These are phyloP conservation scores for Roridomyces roridus DNA, from an alignment of 768 basidiomycete species.

Conservation along the genomic window DNA sequence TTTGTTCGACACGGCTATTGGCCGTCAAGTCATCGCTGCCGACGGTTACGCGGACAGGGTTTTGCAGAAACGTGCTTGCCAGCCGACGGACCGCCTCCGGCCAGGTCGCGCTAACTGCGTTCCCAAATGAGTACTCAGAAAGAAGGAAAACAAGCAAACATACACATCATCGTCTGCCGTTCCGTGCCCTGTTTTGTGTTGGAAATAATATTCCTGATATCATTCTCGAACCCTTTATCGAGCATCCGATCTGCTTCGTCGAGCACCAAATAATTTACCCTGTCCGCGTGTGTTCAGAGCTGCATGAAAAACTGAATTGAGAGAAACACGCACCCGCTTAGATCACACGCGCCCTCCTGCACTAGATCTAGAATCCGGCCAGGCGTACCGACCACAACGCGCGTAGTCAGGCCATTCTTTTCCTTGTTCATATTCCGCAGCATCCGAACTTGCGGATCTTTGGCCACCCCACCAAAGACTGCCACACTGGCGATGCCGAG, in stretches of 20 bases:
- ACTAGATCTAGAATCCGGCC: conserved; percentile 93
- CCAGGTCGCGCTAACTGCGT: conserved; percentile 95
- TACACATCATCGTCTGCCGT: conserved; percentile 95
- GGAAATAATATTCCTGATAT: conserved; percentile 89
- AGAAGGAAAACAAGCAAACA: conserved; percentile 36
- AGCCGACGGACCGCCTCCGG: conserved; percentile 91
- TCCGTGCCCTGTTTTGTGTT: conserved; percentile 68
- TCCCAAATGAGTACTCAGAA: neutral
- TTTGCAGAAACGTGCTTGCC: conserved; percentile 84
- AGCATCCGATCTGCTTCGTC: conserved; percentile 99
- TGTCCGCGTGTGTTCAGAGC: conserved; percentile 33
- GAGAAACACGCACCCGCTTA: conserved; percentile 63
- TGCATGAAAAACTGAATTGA: neutral
- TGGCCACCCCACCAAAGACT: conserved; percentile 94
- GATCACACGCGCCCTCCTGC: conserved; percentile 82
- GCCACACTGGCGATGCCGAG: conserved; percentile 85
- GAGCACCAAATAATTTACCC: conserved; percentile 89
- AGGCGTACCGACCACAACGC: conserved; percentile 94
- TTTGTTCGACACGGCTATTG: conserved; percentile 92
- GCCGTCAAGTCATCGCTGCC: conserved; percentile 95
- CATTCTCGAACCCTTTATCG: conserved; percentile 98
- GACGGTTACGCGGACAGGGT: conserved; percentile 91
- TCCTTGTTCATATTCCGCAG: conserved; percentile 61
- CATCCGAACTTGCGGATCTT: conserved; percentile 78
- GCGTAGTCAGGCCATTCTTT: conserved; percentile 55